Evolutionary conservation across 768 basidiomycete genomes (phyloP).

Genomic region (Russula emetica): DNA sequence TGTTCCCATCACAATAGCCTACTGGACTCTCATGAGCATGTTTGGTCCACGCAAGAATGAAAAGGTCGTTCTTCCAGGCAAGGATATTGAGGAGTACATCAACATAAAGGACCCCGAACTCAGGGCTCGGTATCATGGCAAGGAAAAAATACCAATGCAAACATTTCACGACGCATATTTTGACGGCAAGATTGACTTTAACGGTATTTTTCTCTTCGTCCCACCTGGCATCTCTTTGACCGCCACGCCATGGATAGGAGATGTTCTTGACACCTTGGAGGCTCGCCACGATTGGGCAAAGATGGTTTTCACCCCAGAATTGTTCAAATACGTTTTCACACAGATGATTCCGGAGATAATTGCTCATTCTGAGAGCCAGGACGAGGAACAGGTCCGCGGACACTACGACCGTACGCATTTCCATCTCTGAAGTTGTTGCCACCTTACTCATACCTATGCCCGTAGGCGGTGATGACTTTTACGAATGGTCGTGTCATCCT

Average conservation of each 20-base stretch:
- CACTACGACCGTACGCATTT: constrained; percentile 80
- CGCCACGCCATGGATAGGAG: constrained; percentile 50
- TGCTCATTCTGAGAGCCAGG: constrained; percentile 84
- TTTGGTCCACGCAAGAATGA: constrained; percentile 80
- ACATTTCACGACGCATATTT: constrained; percentile 97
- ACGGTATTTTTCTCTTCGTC: constrained; percentile 50
- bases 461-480: constrained; percentile 90
- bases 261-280: constrained; percentile 90
- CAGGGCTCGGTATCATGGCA: constrained; percentile 72
- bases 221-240: constrained; percentile 18
- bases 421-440: constrained; percentile 6
- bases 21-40: constrained; percentile 86
- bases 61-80: constrained; percentile 79
- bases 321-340: constrained; percentile 91
- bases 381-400: constrained; percentile 91
- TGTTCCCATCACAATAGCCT: constrained; percentile 71
- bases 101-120: constrained; percentile 82
- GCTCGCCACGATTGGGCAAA: constrained; percentile 94
- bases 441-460: constrained; percentile 11
- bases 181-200: constrained; percentile 93
- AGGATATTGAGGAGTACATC: constrained; percentile 85
- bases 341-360: constrained; percentile 91
- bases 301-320: constrained; percentile 83
- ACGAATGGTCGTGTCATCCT: constrained; percentile 58
- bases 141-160: constrained; percentile 96